phyloP scores from a whole-genome alignment of 306 rosid genomes.

The Cicer bijugum region DNA sequence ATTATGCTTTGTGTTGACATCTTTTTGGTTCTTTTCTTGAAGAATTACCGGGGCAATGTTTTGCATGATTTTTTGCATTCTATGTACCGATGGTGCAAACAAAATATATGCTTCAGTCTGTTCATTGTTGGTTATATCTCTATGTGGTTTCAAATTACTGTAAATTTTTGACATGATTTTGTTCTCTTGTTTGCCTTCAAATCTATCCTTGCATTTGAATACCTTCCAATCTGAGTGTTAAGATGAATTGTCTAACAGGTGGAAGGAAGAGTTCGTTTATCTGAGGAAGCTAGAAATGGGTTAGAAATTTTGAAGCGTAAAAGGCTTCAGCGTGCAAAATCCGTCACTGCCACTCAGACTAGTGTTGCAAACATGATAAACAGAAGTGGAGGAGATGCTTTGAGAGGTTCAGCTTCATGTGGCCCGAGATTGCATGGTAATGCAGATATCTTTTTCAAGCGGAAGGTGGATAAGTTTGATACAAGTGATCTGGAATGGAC shows the following conservation, averaged over 20 bases:
- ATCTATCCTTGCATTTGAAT: conserved; percentile 13
- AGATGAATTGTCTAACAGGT: conserved; percentile 58
- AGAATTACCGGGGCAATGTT: conserved; percentile 24
- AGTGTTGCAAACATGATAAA: conserved; percentile 60
- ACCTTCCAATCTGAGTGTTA: conserved; percentile 13
- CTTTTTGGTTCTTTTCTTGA: conserved; percentile 18
- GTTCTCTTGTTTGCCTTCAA: conserved; percentile 12
- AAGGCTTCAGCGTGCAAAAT: conserved; percentile 77
- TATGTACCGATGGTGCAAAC: not conserved
- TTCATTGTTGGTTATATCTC: conserved; percentile 17
- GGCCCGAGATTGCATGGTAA: conserved; percentile 70
- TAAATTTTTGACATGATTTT: not conserved
- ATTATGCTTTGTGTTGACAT: conserved; percentile 14
- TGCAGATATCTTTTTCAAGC: conserved; percentile 60
- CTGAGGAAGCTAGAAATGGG: conserved; percentile 78
- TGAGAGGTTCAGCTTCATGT: conserved; percentile 71
- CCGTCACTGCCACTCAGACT: conserved; percentile 53
- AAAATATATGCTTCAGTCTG: conserved; percentile 22
- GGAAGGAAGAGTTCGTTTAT: conserved; percentile 76
- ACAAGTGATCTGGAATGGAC: conserved; percentile 87
- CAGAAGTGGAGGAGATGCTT: conserved; percentile 95
- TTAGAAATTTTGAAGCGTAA: conserved; percentile 71
- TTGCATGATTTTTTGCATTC: conserved; percentile 21
- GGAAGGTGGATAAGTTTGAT: conserved; percentile 85
- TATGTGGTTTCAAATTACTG: conserved; percentile 17